These are phyloP conservation scores for Arthroderma sp. DNA, from an alignment of 2,329 filamentous ascomycete genomes.

Conservation along the genomic window DNA sequence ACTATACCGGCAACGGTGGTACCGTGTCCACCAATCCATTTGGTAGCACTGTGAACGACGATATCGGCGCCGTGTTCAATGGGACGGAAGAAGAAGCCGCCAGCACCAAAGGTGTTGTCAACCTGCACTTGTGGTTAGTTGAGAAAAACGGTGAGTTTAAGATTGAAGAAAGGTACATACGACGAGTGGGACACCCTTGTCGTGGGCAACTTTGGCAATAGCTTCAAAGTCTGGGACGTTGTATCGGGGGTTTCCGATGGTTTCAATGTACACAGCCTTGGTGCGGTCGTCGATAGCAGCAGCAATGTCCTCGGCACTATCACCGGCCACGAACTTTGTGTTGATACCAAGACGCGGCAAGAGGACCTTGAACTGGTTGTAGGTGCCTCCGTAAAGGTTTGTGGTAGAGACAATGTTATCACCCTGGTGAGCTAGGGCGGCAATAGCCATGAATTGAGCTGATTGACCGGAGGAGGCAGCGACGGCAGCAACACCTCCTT, in stretches of 20 bases:
- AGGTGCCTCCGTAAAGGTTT: constrained; percentile 88
- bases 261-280: constrained; percentile 84
- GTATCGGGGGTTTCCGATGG: constrained; percentile 85
- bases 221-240: constrained; percentile 85
- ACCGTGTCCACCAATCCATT: constrained; percentile 94
- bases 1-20: constrained; percentile 82
- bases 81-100: constrained; percentile 74
- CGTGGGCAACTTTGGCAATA: constrained; percentile 67
- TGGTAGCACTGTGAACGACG: constrained; percentile 85
- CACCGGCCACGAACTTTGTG: constrained; percentile 77
- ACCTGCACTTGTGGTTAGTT: constrained; percentile 37
- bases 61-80: constrained; percentile 89
- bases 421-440: constrained; percentile 68
- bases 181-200: constrained; percentile 52
- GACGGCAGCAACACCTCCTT: constrained; percentile 78
- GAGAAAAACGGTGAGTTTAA: neutral
- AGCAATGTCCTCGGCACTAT: constrained; percentile 64
- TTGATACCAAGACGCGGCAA: constrained; percentile 74
- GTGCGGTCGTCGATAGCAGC: constrained; percentile 82
- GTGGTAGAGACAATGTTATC: constrained; percentile 89
- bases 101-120: constrained; percentile 92
- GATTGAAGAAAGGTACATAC: constrained; percentile 23
- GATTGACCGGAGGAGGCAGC: constrained; percentile 77
- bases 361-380: constrained; percentile 93
- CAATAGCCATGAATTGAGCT: constrained; percentile 82